Percentiles rank a stretch among this genome's conserved stretches.
Conservation (phyloP, 108 stramenopile species). For the Skeletonema menzelii region DNA sequence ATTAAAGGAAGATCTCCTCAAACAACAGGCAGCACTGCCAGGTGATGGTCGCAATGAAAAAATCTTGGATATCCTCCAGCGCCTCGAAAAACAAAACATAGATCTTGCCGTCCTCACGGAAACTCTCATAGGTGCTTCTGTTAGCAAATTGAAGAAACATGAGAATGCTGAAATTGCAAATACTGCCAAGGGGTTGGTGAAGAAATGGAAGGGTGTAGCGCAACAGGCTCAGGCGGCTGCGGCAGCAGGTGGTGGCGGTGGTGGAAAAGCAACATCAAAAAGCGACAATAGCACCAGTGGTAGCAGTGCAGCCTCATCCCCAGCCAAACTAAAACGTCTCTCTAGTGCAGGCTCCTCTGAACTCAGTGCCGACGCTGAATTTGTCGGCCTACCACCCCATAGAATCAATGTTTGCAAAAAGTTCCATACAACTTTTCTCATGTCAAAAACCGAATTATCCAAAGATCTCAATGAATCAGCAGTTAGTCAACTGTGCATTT, state of each 20-base stretch:
- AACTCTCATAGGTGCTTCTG: conserved; percentile 81
- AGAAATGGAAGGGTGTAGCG: conserved; percentile 90
- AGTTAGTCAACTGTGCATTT: conserved; percentile 56
- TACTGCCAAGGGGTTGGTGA: conserved; percentile 69
- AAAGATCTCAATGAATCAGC: conserved; percentile 74
- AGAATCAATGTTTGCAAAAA: conserved; percentile 78
- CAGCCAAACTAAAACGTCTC: conserved; percentile 21
- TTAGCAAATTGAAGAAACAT: conserved; percentile 79
- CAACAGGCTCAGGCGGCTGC: conserved; percentile 40
- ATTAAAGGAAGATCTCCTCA: conserved; percentile 73
- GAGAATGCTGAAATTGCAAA: conserved; percentile 42
- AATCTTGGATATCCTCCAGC: conserved; percentile 71
- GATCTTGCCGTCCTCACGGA: conserved; percentile 71
- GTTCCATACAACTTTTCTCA: conserved; percentile 54
- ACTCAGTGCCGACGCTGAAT: conserved; percentile 51
- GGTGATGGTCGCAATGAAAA: conserved; percentile 61
- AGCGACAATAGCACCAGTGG: background rate
- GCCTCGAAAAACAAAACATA: conserved; percentile 64
- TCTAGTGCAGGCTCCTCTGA: conserved; percentile 32
- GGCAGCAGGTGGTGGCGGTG: background rate
- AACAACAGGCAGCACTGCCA: conserved; percentile 47
- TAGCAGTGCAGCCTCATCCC: conserved; percentile 20
- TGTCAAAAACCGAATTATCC: conserved; percentile 51
- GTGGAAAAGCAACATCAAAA: conserved; percentile 14
- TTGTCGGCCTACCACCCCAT: conserved; percentile 59